These are phyloP conservation scores for Phytophthora pisi DNA, from an alignment of 352 stramenopile species.

Conservation along the genomic window DNA sequence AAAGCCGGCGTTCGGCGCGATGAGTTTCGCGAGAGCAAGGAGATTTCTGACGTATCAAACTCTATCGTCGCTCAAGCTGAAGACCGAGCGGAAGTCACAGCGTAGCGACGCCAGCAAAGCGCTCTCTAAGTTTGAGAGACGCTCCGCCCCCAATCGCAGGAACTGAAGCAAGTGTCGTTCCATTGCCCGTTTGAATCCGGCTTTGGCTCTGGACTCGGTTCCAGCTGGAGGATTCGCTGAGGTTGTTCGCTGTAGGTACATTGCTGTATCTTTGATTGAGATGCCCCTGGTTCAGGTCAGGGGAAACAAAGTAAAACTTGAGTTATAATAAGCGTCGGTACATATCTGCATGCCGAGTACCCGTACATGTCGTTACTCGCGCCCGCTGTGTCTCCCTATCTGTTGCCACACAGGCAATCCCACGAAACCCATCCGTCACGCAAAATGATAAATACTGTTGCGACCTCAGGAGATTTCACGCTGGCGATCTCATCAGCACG, in stretches of 20 bases:
- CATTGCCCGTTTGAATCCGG: background rate
- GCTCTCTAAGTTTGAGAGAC: background rate
- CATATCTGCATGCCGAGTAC: too few species aligned
- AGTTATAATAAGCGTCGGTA: too few species aligned
- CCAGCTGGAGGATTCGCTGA: constrained; percentile 1
- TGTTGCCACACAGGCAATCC: too few species aligned
- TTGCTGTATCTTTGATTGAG: background rate
- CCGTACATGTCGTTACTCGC: too few species aligned
- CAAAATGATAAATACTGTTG: too few species aligned
- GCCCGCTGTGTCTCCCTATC: too few species aligned
- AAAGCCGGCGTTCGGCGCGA: background rate
- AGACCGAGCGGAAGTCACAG: background rate
- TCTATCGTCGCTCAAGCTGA: background rate
- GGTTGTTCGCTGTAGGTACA: background rate
- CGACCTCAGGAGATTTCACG: too few species aligned
- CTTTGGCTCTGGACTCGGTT: background rate
- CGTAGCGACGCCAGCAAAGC: background rate
- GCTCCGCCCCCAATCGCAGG: background rate
- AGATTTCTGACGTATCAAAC: background rate
- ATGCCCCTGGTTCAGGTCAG: too few species aligned
- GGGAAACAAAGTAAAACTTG: too few species aligned
- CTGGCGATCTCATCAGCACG: too few species aligned
- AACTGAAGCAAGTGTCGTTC: background rate
- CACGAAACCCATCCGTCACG: too few species aligned
- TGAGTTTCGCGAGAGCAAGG: background rate